Evolutionary conservation across 2,329 filamentous ascomycete genomes (phyloP), one percentile per base, ranked within the genome.

Genomic region (Colletotrichum navitas): DNA sequence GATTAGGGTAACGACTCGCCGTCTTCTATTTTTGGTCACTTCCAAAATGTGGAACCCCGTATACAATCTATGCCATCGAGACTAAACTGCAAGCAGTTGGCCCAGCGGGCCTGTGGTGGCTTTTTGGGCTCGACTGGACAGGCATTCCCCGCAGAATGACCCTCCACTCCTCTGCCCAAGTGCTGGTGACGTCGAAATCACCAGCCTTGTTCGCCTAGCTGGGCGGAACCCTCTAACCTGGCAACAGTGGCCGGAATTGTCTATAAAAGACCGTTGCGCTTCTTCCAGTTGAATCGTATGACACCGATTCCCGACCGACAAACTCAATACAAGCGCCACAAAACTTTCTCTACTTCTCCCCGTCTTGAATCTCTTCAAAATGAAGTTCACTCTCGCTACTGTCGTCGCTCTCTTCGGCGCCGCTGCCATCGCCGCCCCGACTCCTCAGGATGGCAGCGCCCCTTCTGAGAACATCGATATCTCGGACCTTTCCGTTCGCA

Each of bases 391-490:
- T 66, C 49, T 74, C 56, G 60, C 75, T 47, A 60, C 72, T 54
- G 47, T 71, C 54, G 59, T 66, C 64, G 71, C 72, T 67, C 59
- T 74, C 67, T 73, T 78, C 60, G 70, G 74, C 58, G 67, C 73
- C 55, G 52, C 63, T 55, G 75, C 75, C 64, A 16, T 75, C 59
- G 74, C 74, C 41, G 67, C 75, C 2, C 73, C 75, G 1, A 62
- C 64, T 5, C 65, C 73, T 8, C 54, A 71, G 41, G 54, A 39
- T 11, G 49, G 54, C 6, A 55, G 39, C 5, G 60, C 64, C 21
- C 49, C 34, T 1, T 71, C 34, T 29, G 78, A 80, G 76, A 74
- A 76, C 71, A 74, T 78, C 29, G 47, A 72, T 34, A 76, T 79
- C 63, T 49, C 60, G 32, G 61, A 75, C 14, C 74, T 80, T 71